Evolutionary conservation across 1,284 basidiomycete species (phyloP).

Genomic region (Apiotrichum sp.): DNA sequence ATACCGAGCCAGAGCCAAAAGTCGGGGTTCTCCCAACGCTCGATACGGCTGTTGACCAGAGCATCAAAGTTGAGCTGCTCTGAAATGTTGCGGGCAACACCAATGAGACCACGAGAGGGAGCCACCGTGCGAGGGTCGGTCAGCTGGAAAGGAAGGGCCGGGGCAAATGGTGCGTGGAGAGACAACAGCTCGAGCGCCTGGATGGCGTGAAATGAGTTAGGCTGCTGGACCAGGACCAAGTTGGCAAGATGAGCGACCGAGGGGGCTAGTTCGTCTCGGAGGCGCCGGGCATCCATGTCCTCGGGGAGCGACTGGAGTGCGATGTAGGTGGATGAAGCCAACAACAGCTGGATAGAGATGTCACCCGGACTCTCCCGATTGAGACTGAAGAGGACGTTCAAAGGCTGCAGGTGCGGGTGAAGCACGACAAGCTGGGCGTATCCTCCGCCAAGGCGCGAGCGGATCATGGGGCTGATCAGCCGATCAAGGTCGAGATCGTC

Average conservation of each 20-base stretch:
- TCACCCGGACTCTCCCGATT: slow-evolving; percentile 6
- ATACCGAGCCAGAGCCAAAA: slow-evolving; percentile 30
- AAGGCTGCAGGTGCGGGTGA: slow-evolving; percentile 37
- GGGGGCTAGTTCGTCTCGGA: slow-evolving; percentile 8
- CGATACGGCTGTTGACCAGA: slow-evolving; percentile 18
- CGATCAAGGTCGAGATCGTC: slow-evolving; percentile 28
- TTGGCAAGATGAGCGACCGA: slow-evolving; percentile 19
- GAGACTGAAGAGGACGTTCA: slow-evolving; percentile 22
- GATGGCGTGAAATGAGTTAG: slow-evolving; percentile 26
- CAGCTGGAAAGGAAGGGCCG: slow-evolving; percentile 29
- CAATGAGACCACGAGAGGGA: slow-evolving; percentile 28
- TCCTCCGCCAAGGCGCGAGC: slow-evolving; percentile 25
- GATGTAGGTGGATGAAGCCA: slow-evolving; percentile 28
- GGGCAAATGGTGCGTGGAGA: slow-evolving; percentile 33
- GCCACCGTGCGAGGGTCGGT: slow-evolving; percentile 24
- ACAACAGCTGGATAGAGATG: slow-evolving; percentile 20
- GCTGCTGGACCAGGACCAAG: slow-evolving; percentile 24
- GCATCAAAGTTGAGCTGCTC: slow-evolving; percentile 17
- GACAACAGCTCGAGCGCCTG: slow-evolving; percentile 34
- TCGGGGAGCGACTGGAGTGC: slow-evolving; percentile 23
- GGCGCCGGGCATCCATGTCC: slow-evolving; percentile 15
- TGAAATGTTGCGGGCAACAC: slow-evolving; percentile 15
- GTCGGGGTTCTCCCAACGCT: slow-evolving; percentile 22
- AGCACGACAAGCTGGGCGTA: slow-evolving; percentile 28
- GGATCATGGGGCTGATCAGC: slow-evolving; percentile 21